phyloP scores from a whole-genome alignment of 352 stramenopile genomes.

The Aphanomyces cochlioides region DNA sequence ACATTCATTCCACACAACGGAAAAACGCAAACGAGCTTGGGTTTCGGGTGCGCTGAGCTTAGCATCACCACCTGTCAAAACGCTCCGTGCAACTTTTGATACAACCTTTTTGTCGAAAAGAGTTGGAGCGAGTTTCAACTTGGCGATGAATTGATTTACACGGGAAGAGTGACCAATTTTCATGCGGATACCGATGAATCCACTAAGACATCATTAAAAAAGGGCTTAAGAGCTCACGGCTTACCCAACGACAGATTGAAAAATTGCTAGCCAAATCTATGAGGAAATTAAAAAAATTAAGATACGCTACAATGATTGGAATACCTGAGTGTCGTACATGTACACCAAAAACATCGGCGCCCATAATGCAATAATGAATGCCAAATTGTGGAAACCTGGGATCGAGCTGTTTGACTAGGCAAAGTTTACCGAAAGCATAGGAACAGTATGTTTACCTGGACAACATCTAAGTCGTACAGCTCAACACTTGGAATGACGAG shows the following conservation, averaged over 20 bases:
- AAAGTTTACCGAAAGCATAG: not conserved
- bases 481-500: conserved; percentile 70
- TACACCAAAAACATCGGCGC: conserved; percentile 76
- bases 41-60: conserved; percentile 45
- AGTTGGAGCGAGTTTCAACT: conserved; percentile 54
- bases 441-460: conserved; percentile 32
- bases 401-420: conserved; percentile 39
- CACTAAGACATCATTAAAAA: conserved; percentile 4
- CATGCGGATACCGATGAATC: conserved; percentile 69
- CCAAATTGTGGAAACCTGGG: conserved; percentile 71
- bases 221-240: not conserved
- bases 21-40: conserved; percentile 78
- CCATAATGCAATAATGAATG: conserved; percentile 77
- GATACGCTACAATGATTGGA: not conserved
- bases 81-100: conserved; percentile 38
- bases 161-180: conserved; percentile 73
- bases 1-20: conserved; percentile 87
- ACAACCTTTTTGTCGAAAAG: conserved; percentile 71
- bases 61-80: conserved; percentile 20
- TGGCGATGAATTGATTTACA: conserved; percentile 58
- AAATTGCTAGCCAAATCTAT: conserved; percentile 80
- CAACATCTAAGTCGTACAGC: conserved; percentile 55
- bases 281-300: not conserved
- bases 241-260: conserved; percentile 59
- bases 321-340: conserved; percentile 72